Evolutionary conservation across 768 basidiomycete genomes (phyloP), one percentile per base, ranked within the genome.

Genomic region (Cubamyces lactineus): DNA sequence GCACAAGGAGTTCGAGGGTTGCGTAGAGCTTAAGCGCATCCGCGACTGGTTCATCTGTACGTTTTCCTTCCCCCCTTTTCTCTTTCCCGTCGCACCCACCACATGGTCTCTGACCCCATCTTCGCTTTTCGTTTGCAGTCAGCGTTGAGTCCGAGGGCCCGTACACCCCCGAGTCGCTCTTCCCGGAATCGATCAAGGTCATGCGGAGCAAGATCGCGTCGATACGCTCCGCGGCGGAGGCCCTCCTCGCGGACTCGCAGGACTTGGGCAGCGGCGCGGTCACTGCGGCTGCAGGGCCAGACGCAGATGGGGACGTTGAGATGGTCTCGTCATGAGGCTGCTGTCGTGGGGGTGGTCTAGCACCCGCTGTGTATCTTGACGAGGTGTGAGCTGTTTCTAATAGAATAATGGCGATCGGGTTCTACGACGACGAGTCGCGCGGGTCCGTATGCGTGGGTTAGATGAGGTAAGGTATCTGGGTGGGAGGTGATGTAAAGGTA

Each of bases 21-120:
- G 80, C 51, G 94, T 96, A 3, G 83, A 92, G 73, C 80, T 99
- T 53, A 86, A 87, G 57, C 83, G 97, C 8, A 87, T 97, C 48
- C 81, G 94, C 53, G 95, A 98, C 79, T 91, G 88, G 76, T 98
- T 97, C 76, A 82, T 98, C 57, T 98, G 96, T 95, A 69, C 69
- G 92, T 79, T 24, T 30, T 24, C 23, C 42, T 21, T 12, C 23
- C 41, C 38, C 56, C 52, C 45, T 12, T 26, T 16, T 53, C 46
- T 16, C 43, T 49, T 59, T n/a, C n/a, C n/a, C n/a, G n/a, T n/a
- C n/a, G n/a, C n/a, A n/a, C n/a, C n/a, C n/a, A n/a, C n/a, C n/a
- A n/a, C n/a, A n/a, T n/a, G n/a, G n/a, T n/a, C n/a, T n/a, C n/a
- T n/a, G n/a, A n/a, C n/a, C n/a, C n/a, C n/a, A n/a, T n/a, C n/a